These are phyloP conservation scores for Gossypium davidsonii DNA, from an alignment of 441 rosid species.

Conservation along the genomic window DNA sequence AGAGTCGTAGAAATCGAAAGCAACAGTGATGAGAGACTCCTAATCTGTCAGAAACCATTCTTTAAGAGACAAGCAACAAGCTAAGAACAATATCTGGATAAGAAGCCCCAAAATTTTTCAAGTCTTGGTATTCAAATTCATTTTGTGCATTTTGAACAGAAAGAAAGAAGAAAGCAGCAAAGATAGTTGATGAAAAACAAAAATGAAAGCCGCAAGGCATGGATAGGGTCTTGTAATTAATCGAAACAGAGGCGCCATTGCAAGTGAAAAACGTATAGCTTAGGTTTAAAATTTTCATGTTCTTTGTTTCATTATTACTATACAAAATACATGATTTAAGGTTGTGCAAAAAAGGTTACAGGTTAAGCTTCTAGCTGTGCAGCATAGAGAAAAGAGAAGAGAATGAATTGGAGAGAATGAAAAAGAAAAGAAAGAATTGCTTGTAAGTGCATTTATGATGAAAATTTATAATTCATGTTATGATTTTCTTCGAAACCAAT, in stretches of 20 bases:
- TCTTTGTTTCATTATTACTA: slow-evolving; percentile 25
- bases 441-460: slow-evolving; percentile 3
- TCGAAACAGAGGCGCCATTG: slow-evolving; percentile 20
- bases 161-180: slow-evolving; percentile 33
- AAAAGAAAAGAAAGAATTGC: slow-evolving; percentile 12
- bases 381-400: slow-evolving; percentile 14
- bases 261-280: slow-evolving; percentile 28
- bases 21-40: slow-evolving; percentile 83
- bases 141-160: slow-evolving; percentile 39
- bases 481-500: background rate
- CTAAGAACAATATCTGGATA: slow-evolving; percentile 21
- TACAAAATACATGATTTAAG: slow-evolving; percentile 48
- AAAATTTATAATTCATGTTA: background rate
- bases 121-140: slow-evolving; percentile 26
- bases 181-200: slow-evolving; percentile 29
- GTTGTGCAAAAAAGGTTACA: slow-evolving; percentile 64
- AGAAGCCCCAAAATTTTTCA: slow-evolving; percentile 1
- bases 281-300: slow-evolving; percentile 24
- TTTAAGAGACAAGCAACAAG: slow-evolving; percentile 58
- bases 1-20: slow-evolving; percentile 76
- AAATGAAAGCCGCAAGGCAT: slow-evolving; percentile 55
- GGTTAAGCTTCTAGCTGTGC: slow-evolving; percentile 36
- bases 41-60: slow-evolving; percentile 93
- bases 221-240: slow-evolving; percentile 41
- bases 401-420: too few relatives aligned